Evolutionary conservation across 140 eudicot genomes (phyloP), one percentile per base, ranked within the genome.

Genomic region (Artemisia princeps): DNA sequence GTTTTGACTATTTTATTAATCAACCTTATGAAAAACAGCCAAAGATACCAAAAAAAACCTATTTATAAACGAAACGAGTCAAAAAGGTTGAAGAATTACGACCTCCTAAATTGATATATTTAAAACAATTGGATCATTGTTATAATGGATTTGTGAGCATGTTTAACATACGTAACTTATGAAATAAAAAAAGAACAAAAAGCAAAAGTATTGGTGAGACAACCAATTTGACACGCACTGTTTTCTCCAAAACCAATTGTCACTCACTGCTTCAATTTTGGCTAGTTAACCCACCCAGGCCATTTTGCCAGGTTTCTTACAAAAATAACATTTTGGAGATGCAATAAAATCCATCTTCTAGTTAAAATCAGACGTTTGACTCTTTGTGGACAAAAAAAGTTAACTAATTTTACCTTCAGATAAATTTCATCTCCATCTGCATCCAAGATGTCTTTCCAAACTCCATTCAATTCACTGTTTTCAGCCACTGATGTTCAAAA

Each of bases 401-500:
- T n/a, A n/a, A 16, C 9, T 44, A 9, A 49, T 6, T 23, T 71
- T 78, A 92, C 98, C 94, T 92, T 92, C 6, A 92, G 83, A 61
- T 92, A 92, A 66, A 92, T 92, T 92, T 92, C 98, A 62, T 92
- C 98, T 42, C 98, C 98, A 62, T 88, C 96, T 28, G 94, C 89
- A 75, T 88, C 82, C 72, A 92, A 73, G 50, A 92, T 86, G 82
- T 92, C 98, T 80, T 88, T 92, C 98, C 98, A 92, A 50, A 92
- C 98, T 33, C 80, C 90, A 76, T 89, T 84, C 76, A 92, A 50
- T 70, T 88, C 98, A 23, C 82, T 80, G 72, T 92, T 92, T 80
- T 88, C 95, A 2, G 94, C 96, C 71, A 92, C 98, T 92, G 84
- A 59, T 45, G 68, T 63, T 67, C 64, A 69, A 72, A 60, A 55